Evolutionary conservation across 495 filamentous ascomycete genomes (phyloP).

Genomic region (Pyronema domesticum): DNA sequence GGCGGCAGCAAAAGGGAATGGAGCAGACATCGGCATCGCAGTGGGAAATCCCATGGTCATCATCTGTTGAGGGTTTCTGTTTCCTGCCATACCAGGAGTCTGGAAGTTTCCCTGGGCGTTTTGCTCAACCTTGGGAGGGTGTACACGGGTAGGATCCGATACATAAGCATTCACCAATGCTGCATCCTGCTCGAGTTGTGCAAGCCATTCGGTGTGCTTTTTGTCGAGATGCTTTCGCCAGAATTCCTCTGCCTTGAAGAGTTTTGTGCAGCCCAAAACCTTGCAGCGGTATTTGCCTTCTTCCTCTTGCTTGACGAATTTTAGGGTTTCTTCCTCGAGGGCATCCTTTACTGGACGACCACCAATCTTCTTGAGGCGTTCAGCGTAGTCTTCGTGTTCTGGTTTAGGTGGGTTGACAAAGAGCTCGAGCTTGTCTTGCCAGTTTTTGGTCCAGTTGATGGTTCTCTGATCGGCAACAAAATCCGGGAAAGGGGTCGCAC

Average conservation of each 20-base stretch:
- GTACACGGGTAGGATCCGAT: conserved; percentile 84
- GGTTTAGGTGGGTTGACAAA: conserved; percentile 32
- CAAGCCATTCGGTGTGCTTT: conserved; percentile 76
- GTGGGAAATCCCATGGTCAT: conserved; percentile 13
- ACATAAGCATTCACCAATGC: conserved; percentile 84
- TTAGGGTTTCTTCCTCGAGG: conserved; percentile 65
- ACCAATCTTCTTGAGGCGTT: conserved; percentile 50
- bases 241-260: conserved; percentile 92
- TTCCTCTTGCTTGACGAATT: conserved; percentile 90
- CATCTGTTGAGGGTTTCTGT: conserved; percentile 11
- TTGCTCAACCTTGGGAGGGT: conserved; percentile 88
- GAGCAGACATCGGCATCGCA: conserved; percentile 30
- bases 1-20: conserved; percentile 45
- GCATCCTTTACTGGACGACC: conserved; percentile 75
- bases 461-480: conserved; percentile 86
- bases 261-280: conserved; percentile 82
- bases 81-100: conserved; percentile 13
- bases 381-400: conserved; percentile 56
- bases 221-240: conserved; percentile 98
- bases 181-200: conserved; percentile 66
- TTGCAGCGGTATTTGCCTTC: conserved; percentile 93
- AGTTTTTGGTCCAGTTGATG: conserved; percentile 98
- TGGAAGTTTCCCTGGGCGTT: conserved; percentile 50
- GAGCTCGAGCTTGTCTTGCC: conserved; percentile 83
- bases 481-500: conserved; percentile 57